Percentiles rank a stretch among this genome's conserved stretches.
These are phyloP conservation scores for Abrus pulchellus DNA, from an alignment of 306 rosid species.

Conservation along the genomic window DNA sequence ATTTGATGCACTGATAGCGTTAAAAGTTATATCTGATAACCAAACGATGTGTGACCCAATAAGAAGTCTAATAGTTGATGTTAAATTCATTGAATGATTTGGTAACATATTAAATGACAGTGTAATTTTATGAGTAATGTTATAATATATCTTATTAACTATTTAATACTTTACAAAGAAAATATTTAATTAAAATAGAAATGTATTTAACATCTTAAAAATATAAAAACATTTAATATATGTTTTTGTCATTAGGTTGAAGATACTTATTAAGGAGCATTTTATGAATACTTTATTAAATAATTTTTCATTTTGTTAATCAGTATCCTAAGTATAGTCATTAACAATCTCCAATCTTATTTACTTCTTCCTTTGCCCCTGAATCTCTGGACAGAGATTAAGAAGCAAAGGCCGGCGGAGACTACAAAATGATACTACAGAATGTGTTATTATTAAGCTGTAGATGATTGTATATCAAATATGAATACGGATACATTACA, in stretches of 20 bases:
- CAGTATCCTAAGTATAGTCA: too few species aligned
- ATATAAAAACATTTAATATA: too few species aligned
- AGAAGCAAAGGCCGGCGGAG: not conserved
- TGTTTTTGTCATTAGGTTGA: too few species aligned
- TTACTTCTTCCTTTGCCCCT: not conserved
- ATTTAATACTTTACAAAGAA: too few species aligned
- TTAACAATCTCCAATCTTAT: not conserved
- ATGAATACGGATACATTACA: not conserved
- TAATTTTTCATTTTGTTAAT: not conserved
- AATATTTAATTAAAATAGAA: too few species aligned
- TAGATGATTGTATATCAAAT: slow-evolving; percentile 11
- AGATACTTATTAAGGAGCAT: not conserved
- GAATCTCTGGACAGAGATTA: not conserved
- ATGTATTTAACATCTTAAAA: too few species aligned
- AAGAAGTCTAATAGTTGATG: not conserved
- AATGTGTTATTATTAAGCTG: slow-evolving; percentile 5
- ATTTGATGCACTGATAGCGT: not conserved
- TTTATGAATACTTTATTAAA: not conserved
- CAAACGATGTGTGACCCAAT: not conserved
- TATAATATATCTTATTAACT: too few species aligned
- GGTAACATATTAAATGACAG: too few species aligned
- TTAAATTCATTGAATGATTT: too few species aligned
- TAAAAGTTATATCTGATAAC: too few species aligned
- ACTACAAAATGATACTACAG: not conserved
- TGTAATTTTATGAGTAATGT: too few species aligned